A percentile compares a stretch with the other conserved stretches of the same genome.
phyloP scores from a whole-genome alignment of 352 stramenopile species.

The Phytophthora chlamydospora region DNA sequence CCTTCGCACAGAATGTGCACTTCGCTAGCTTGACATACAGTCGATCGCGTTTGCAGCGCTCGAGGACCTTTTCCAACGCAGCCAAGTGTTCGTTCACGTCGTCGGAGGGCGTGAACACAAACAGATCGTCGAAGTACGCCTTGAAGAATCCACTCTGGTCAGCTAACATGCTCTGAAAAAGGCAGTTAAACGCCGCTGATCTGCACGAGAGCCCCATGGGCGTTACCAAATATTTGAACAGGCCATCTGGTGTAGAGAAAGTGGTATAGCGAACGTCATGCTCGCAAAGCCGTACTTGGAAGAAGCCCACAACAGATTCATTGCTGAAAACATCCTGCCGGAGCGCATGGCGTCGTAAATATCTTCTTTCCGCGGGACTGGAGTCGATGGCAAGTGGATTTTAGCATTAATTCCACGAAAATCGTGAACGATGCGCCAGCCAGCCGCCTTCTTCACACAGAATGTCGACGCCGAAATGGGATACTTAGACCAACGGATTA shows the following conservation, averaged over 20 bases:
- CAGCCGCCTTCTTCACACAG: conserved; percentile 7
- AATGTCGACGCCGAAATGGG: neutral
- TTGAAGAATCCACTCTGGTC: conserved; percentile 1
- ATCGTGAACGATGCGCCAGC: conserved; percentile 2
- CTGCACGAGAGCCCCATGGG: conserved; percentile 7
- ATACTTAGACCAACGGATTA: neutral
- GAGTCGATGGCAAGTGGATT: neutral
- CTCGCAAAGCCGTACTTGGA: conserved; percentile 2
- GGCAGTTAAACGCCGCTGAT: neutral
- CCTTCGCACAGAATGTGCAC: conserved; percentile 5
- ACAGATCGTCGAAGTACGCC: conserved; percentile 11
- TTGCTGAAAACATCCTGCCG: conserved; percentile 5
- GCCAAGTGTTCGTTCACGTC: conserved; percentile 2
- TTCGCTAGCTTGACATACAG: conserved; percentile 8
- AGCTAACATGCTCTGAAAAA: conserved; percentile 3
- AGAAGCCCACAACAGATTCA: neutral
- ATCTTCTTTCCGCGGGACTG: conserved; percentile 8
- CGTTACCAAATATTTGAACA: conserved; percentile 6
- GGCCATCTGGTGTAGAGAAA: neutral
- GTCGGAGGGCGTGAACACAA: conserved; percentile 7
- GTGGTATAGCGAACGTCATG: neutral
- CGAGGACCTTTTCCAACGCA: conserved; percentile 1
- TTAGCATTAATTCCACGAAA: conserved; percentile 9
- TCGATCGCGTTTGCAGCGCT: neutral
- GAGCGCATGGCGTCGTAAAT: conserved; percentile 10